phyloP scores from a whole-genome alignment of 192 early-diverging fungal species.

The Umbelopsis vinacea region DNA sequence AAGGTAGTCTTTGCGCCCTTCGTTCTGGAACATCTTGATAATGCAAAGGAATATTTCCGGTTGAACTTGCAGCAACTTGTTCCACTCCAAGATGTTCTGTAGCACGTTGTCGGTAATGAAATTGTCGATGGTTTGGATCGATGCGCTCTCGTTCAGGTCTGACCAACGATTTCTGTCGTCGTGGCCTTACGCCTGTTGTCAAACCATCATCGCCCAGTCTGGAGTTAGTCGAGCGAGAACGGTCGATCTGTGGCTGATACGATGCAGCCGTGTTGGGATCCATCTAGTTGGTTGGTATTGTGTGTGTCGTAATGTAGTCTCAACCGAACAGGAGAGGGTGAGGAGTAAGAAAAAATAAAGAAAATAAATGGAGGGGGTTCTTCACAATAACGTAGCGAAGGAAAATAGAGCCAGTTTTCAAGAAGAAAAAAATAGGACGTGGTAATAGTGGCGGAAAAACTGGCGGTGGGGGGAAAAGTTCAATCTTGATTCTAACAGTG shows the following conservation, averaged over 20 bases:
- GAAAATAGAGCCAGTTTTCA: background rate
- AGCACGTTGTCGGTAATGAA: conserved; percentile 46
- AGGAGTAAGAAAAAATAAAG: background rate
- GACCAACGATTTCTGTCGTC: conserved; percentile 69
- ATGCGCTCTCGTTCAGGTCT: conserved; percentile 68
- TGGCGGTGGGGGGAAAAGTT: no score
- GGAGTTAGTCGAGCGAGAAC: conserved; percentile 7
- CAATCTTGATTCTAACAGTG: no score
- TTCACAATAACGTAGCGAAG: no score
- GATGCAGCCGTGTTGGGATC: conserved; percentile 9
- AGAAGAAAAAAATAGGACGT: no score
- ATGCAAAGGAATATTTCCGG: conserved; percentile 27
- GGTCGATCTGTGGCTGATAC: conserved; percentile 11
- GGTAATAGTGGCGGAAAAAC: no score
- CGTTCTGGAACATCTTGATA: conserved; percentile 17
- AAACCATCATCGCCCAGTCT: background rate
- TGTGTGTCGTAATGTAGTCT: no score
- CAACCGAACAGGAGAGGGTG: background rate
- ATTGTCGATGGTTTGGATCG: conserved; percentile 50
- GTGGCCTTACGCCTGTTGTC: conserved; percentile 27
- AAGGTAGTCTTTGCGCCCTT: conserved; percentile 11
- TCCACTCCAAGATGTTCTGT: conserved; percentile 37
- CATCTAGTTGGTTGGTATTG: background rate
- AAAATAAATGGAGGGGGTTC: background rate
- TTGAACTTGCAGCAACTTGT: conserved; percentile 27